Evolutionary conservation across 768 basidiomycete genomes (phyloP).

Genomic region (Lepiota brunneoincarnata): DNA sequence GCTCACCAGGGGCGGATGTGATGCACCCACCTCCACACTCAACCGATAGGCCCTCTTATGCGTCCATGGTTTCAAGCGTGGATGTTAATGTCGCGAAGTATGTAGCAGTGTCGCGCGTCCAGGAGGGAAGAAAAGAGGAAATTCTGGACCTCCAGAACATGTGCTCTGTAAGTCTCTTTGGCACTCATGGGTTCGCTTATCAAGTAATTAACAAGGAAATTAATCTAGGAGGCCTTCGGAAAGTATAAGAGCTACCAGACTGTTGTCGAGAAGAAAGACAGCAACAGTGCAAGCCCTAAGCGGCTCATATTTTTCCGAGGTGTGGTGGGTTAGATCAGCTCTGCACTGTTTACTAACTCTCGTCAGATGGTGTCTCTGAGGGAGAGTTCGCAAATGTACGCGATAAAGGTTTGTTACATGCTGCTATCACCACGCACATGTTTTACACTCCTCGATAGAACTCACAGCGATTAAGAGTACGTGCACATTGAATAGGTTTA

Average conservation of each 20-base stretch:
- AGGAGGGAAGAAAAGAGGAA: slow-evolving; percentile 71
- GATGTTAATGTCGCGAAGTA: slow-evolving; percentile 79
- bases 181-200: not conserved
- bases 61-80: slow-evolving; percentile 76
- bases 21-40: slow-evolving; percentile 83
- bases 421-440: slow-evolving; percentile 15
- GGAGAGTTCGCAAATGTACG: slow-evolving; percentile 53
- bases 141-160: slow-evolving; percentile 70
- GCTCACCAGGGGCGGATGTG: slow-evolving; percentile 67
- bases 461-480: slow-evolving; percentile 55
- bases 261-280: slow-evolving; percentile 47
- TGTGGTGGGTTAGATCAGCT: slow-evolving; percentile 21
- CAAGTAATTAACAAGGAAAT: not conserved
- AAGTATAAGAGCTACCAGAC: slow-evolving; percentile 61
- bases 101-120: slow-evolving; percentile 57
- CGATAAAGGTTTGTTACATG: slow-evolving; percentile 14
- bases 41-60: slow-evolving; percentile 77
- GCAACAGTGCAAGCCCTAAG: slow-evolving; percentile 45
- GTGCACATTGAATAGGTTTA: slow-evolving; percentile 8
- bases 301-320: slow-evolving; percentile 78
- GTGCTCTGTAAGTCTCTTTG: slow-evolving; percentile 43
- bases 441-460: slow-evolving; percentile 35
- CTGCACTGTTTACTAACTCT: slow-evolving; percentile 7
- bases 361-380: slow-evolving; percentile 52
- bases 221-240: slow-evolving; percentile 44